Conservation (phyloP, 768 basidiomycete species). For the Podaxis pistillaris region DNA sequence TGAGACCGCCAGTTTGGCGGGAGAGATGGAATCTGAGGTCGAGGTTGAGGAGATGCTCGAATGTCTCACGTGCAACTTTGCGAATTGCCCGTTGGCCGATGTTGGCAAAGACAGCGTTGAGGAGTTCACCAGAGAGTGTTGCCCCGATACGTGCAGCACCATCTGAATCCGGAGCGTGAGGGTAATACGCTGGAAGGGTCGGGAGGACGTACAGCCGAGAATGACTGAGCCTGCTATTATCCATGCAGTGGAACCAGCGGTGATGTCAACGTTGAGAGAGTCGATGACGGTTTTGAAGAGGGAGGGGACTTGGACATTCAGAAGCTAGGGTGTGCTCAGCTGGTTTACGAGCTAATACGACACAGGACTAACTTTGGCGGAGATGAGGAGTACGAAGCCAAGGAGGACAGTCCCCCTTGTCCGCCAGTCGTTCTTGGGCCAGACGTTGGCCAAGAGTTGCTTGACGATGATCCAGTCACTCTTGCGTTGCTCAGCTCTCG, state of each 20-base stretch:
- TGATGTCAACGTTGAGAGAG: conserved; percentile 80
- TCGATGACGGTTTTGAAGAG: conserved; percentile 94
- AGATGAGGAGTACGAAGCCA: conserved; percentile 76
- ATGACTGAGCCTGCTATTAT: conserved; percentile 87
- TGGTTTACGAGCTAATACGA: conserved; percentile 15
- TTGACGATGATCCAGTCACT: conserved; percentile 89
- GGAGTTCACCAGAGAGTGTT: conserved; percentile 84
- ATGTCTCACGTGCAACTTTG: conserved; percentile 93
- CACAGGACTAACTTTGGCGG: conserved; percentile 66
- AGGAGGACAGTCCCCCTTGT: conserved; percentile 80
- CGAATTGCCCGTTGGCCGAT: conserved; percentile 94
- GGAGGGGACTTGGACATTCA: conserved; percentile 98
- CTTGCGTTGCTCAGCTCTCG: conserved; percentile 52
- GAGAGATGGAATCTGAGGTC: conserved; percentile 92
- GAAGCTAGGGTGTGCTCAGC: conserved; percentile 44
- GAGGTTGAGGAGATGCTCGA: conserved; percentile 87
- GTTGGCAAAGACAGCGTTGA: conserved; percentile 95
- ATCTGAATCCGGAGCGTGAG: conserved; percentile 47
- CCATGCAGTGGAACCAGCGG: conserved; percentile 79
- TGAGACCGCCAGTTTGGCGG: conserved; percentile 93
- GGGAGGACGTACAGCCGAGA: conserved; percentile 73
- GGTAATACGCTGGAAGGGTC: conserved; percentile 1
- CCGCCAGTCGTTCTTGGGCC: conserved; percentile 85
- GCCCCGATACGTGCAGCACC: conserved; percentile 89
- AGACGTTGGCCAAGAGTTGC: conserved; percentile 82